Percentiles rank a stretch among this genome's conserved stretches.
These are phyloP conservation scores for Mucor mucedo DNA, from an alignment of 371 early-diverging fungal genomes.

Conservation along the genomic window DNA sequence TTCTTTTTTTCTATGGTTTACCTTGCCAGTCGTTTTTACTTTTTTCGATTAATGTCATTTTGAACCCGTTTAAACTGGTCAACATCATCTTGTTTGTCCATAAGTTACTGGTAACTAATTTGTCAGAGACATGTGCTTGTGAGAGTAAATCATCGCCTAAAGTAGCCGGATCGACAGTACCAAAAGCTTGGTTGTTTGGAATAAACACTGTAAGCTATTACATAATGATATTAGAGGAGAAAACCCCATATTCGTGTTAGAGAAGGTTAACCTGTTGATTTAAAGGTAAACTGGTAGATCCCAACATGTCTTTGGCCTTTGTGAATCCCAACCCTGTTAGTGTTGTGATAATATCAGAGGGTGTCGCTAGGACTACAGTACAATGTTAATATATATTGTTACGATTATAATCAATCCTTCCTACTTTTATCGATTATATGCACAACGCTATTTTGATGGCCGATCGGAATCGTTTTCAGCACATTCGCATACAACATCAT, in stretches of 20 bases:
- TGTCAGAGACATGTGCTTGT: conserved; percentile 1
- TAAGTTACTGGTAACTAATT: background rate
- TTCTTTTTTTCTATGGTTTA: background rate
- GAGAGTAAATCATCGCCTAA: conserved; percentile 3
- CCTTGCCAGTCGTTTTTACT: background rate
- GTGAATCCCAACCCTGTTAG: conserved; percentile 2
- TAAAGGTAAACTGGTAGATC: background rate
- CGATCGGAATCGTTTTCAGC: conserved; percentile 1
- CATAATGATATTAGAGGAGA: background rate
- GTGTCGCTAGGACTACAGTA: conserved; percentile 7
- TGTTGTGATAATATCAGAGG: conserved; percentile 16
- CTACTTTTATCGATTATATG: conserved; percentile 18
- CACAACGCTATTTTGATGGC: conserved; percentile 3
- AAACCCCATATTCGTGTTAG: background rate
- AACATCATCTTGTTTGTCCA: background rate
- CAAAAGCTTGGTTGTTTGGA: conserved; percentile 36
- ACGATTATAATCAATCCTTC: background rate
- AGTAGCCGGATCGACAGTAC: conserved; percentile 12
- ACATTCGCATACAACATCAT: conserved; percentile 12
- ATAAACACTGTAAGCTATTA: conserved; percentile 40
- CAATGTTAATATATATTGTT: background rate
- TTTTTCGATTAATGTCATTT: no score
- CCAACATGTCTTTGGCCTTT: conserved; percentile 15
- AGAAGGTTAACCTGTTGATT: background rate
- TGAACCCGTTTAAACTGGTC: background rate